Percentiles rank a stretch among this genome's conserved stretches.
These are phyloP conservation scores for Silene coronaria DNA, from an alignment of 179 eudicot species.

Conservation along the genomic window DNA sequence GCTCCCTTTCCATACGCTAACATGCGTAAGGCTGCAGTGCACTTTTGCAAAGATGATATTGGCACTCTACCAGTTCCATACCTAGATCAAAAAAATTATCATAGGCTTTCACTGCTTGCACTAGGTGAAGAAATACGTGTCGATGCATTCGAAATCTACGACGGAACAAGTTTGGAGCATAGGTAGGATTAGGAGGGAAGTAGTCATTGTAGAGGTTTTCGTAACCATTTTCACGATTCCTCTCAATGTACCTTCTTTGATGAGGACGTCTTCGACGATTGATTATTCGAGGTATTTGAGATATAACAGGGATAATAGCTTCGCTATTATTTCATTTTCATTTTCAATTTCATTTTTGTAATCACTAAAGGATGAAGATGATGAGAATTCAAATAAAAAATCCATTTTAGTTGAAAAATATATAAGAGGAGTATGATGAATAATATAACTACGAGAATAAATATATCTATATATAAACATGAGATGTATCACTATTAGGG, in stretches of 20 bases:
- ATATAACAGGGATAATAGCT: background rate
- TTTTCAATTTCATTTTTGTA: background rate
- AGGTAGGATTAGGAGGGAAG: too few relatives aligned
- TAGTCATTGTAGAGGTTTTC: too few relatives aligned
- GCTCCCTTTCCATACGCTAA: too few relatives aligned
- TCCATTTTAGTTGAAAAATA: background rate
- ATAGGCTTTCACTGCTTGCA: too few relatives aligned
- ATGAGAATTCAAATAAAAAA: background rate
- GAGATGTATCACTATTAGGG: background rate
- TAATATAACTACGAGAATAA: background rate
- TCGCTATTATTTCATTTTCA: background rate
- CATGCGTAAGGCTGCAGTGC: too few relatives aligned
- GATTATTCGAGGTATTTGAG: background rate
- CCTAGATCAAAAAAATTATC: too few relatives aligned
- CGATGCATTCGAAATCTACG: too few relatives aligned
- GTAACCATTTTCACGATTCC: background rate
- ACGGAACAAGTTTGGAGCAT: too few relatives aligned
- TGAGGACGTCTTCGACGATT: conserved; percentile 1
- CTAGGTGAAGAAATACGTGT: too few relatives aligned
- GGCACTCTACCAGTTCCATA: too few relatives aligned
- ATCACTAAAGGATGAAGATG: background rate
- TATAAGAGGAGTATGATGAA: background rate
- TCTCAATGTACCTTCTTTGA: background rate
- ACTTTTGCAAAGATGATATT: too few relatives aligned
- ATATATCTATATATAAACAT: background rate